Conservation (phyloP, 1,284 basidiomycete genomes). For the Pseudozyma tsukubaensis region DNA sequence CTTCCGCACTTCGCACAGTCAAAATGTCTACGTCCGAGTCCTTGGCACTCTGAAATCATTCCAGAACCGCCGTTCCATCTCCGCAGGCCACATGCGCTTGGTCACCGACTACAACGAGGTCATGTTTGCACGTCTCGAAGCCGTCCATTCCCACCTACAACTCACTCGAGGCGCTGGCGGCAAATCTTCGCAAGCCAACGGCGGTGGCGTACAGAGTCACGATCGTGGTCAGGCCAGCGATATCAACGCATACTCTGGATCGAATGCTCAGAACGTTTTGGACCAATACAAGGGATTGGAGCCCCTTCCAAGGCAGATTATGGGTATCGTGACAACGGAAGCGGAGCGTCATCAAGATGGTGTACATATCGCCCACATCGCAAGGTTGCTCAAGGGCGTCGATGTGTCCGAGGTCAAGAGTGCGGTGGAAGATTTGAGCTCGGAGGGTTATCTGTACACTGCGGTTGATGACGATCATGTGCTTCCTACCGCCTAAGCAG, state of each 20-base stretch:
- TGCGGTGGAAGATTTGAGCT: conserved; percentile 57
- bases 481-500: conserved; percentile 50
- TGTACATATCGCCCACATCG: conserved; percentile 50
- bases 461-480: conserved; percentile 62
- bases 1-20: conserved; percentile 71
- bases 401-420: conserved; percentile 49
- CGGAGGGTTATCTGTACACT: conserved; percentile 62
- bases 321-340: conserved; percentile 48
- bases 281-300: conserved; percentile 46
- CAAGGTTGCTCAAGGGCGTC: conserved; percentile 42
- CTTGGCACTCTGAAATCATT: conserved; percentile 91
- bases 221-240: conserved; percentile 26
- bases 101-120: conserved; percentile 82
- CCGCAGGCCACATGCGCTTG: conserved; percentile 69
- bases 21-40: conserved; percentile 83
- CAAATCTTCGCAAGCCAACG: conserved; percentile 13
- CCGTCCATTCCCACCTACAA: conserved; percentile 70
- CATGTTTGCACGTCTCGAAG: conserved; percentile 80
- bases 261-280: conserved; percentile 30
- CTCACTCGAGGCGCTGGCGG: conserved; percentile 33
- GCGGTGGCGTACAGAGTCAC: conserved; percentile 8
- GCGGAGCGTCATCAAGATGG: conserved; percentile 55
- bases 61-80: conserved; percentile 81
- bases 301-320: conserved; percentile 47
- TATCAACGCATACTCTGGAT: conserved; percentile 48